phyloP scores from a whole-genome alignment of 257 asterid species.

The Nicotiana obtusifolia region DNA sequence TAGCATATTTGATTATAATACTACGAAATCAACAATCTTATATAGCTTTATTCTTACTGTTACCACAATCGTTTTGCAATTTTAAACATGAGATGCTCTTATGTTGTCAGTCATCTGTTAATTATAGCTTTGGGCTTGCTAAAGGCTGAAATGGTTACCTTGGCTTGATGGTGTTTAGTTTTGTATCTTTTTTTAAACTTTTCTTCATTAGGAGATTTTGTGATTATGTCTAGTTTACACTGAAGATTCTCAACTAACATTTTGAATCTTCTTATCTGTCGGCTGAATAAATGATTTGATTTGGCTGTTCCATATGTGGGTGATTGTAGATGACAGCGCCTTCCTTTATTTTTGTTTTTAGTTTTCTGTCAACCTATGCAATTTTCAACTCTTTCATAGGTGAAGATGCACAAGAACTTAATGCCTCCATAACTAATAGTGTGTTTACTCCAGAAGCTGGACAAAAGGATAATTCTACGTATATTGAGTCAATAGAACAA shows the following conservation, averaged over 20 bases:
- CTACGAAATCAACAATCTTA: background rate
- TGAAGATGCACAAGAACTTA: slow-evolving; percentile 48
- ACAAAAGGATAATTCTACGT: slow-evolving; percentile 11
- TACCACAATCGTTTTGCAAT: background rate
- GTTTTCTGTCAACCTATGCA: background rate
- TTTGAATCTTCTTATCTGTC: background rate
- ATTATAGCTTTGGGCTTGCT: background rate
- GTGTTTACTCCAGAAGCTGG: slow-evolving; percentile 28
- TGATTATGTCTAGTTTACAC: background rate
- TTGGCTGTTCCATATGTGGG: background rate
- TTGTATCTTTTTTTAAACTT: background rate
- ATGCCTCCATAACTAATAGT: slow-evolving; percentile 14
- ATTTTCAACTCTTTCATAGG: slow-evolving; percentile 38
- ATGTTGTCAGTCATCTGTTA: background rate
- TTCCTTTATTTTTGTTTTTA: background rate
- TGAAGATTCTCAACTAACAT: background rate
- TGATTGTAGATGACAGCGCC: background rate
- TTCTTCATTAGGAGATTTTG: background rate
- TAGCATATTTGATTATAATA: background rate
- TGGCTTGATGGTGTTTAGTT: background rate
- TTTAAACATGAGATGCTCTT: background rate
- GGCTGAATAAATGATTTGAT: background rate
- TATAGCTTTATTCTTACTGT: background rate
- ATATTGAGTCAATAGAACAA: slow-evolving; percentile 9
- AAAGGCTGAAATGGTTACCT: background rate